Evolutionary conservation across 768 basidiomycete species (phyloP), one percentile per base, ranked within the genome.

Genomic region (Boletus vermiculosoides): DNA sequence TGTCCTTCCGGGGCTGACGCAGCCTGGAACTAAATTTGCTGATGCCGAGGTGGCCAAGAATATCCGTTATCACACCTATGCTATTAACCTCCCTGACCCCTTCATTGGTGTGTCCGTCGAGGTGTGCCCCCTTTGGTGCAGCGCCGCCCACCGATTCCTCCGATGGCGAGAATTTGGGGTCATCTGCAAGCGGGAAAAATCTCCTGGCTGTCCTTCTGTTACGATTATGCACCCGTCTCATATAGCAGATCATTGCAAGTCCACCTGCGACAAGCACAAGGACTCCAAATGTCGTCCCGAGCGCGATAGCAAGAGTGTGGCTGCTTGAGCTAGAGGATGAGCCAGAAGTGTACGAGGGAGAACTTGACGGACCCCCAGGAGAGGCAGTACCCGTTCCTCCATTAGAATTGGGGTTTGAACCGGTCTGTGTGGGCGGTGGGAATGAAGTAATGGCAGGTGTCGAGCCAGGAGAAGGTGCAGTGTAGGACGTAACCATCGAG

Each of bases 221-320:
- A 20, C 56, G 62, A 48, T 46, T 48, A 3, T 50, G 64, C 8
- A 12, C 71, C 36, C 77, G 77, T 41, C 77, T 77, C 50, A 78
- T 42, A 64, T 79, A 85, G 63, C 78, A 84, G 2, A 77, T 68
- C 3, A 71, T 70, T 1, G 67, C 77, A 0, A 78, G 60, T 15
- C 71, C 75, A 9, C 77, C 67, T 4, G 76, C 78, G 16, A 85
- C 52, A 13, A 88, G 71, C 12, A 77, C 87, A 9, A 89, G 69
- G 8, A 82, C 66, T 15, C 86, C 90, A 45, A 94, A 76, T 0
- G 80, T 73, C 5, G 83, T 76, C 12, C 88, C 87, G 7, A 93
- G 69, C 2, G 80, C 82, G 63, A 92, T 84, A 3, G 79, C 80
- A 0, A 77, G 74, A 6, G 69, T 75, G 40, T 47, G 64, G 15